Percentiles rank a stretch among this genome's conserved stretches.
Evolutionary conservation across 768 basidiomycete genomes (phyloP).

Genomic region (Panus rudis): DNA sequence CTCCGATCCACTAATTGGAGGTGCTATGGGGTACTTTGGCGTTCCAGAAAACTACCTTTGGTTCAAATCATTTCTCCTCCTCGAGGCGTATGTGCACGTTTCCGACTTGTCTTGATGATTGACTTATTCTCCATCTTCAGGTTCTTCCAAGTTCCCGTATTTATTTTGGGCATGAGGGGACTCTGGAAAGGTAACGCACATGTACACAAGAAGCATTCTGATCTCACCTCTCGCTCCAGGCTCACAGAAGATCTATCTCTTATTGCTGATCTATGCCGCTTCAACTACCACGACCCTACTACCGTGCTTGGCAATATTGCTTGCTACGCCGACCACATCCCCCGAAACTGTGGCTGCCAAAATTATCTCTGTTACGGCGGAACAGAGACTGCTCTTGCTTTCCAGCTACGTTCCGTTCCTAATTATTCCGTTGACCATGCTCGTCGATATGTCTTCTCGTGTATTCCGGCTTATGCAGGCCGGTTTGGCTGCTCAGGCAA

Average conservation of each 20-base stretch:
- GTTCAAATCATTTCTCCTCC: slow-evolving; percentile 57
- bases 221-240: slow-evolving; percentile 25
- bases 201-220: neutral
- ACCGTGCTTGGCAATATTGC: slow-evolving; percentile 56
- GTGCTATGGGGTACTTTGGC: slow-evolving; percentile 37
- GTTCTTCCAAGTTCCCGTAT: slow-evolving; percentile 70
- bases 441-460: slow-evolving; percentile 57
- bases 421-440: slow-evolving; percentile 62
- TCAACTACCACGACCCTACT: slow-evolving; percentile 74
- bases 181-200: slow-evolving; percentile 44
- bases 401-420: slow-evolving; percentile 74
- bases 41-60: slow-evolving; percentile 35
- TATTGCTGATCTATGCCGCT: slow-evolving; percentile 68
- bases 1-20: slow-evolving; percentile 60
- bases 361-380: slow-evolving; percentile 34
- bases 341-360: slow-evolving; percentile 22
- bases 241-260: slow-evolving; percentile 45
- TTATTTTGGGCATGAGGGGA: slow-evolving; percentile 58
- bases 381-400: slow-evolving; percentile 53
- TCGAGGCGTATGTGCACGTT: slow-evolving; percentile 45
- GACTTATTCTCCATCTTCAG: slow-evolving; percentile 23
- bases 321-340: slow-evolving; percentile 44
- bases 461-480: slow-evolving; percentile 14
- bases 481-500: slow-evolving; percentile 1
- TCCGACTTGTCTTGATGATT: neutral